These are phyloP conservation scores for Phellinidium pouzarii DNA, from an alignment of 1,284 basidiomycete species.

Conservation along the genomic window DNA sequence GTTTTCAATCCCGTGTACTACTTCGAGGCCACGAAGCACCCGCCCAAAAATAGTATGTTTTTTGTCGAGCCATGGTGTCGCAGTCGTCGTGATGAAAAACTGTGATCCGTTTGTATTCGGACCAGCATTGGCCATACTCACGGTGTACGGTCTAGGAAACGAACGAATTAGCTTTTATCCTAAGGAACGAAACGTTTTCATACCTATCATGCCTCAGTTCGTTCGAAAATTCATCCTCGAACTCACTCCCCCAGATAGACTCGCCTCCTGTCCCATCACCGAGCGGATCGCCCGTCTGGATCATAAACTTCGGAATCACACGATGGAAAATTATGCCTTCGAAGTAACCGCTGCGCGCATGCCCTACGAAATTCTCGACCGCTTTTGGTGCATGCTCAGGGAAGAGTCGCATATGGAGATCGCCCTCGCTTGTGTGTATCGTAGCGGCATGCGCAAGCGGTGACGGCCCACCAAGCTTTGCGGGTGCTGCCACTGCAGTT, in stretches of 20 bases:
- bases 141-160: conserved; percentile 75
- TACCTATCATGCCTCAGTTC: conserved; percentile 86
- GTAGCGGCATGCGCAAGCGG: conserved; percentile 72
- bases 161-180: conserved; percentile 16
- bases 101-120: conserved; percentile 92
- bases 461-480: conserved; percentile 48
- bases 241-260: conserved; percentile 90
- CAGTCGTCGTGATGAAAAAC: conserved; percentile 97
- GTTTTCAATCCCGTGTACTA: conserved; percentile 54
- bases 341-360: conserved; percentile 88
- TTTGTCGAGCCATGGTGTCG: conserved; percentile 93
- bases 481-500: conserved; percentile 66
- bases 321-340: conserved; percentile 96
- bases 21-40: conserved; percentile 54
- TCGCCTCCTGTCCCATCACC: conserved; percentile 98
- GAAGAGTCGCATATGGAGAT: conserved; percentile 89
- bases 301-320: conserved; percentile 99
- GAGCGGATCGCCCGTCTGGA: conserved; percentile 95
- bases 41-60: conserved; percentile 95
- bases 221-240: conserved; percentile 93
- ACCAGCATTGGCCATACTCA: conserved; percentile 99
- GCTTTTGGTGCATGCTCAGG: conserved; percentile 89
- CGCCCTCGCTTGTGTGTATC: conserved; percentile 93
- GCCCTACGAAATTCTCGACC: conserved; percentile 96
- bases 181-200: conserved; percentile 22